These are phyloP conservation scores for Nymphaea colorata DNA, from an alignment of 164 flowering plant genomes.

Conservation along the genomic window DNA sequence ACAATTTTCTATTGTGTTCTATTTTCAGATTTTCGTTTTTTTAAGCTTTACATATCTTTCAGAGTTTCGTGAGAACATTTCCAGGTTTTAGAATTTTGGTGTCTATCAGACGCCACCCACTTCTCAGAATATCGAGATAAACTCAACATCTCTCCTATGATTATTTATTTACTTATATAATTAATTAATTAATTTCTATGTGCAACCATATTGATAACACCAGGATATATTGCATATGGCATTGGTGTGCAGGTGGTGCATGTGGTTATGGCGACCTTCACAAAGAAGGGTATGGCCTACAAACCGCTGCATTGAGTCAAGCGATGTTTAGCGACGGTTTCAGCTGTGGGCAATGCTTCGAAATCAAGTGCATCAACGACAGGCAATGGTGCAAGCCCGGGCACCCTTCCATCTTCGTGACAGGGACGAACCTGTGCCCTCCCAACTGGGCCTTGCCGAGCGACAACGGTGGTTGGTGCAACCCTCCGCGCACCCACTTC, in stretches of 20 bases:
- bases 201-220: too few relatives aligned
- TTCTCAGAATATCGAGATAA: too few relatives aligned
- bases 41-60: too few relatives aligned
- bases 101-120: too few relatives aligned
- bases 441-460: constrained; percentile 37
- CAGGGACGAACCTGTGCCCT: constrained; percentile 54
- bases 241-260: constrained; percentile 1
- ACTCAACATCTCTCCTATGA: too few relatives aligned
- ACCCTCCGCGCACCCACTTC: constrained; percentile 60
- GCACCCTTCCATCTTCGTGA: constrained; percentile 33
- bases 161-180: too few relatives aligned
- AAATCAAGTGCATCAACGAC: constrained; percentile 37
- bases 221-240: background rate
- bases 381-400: constrained; percentile 26
- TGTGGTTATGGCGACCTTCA: constrained; percentile 5
- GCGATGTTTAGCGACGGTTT: constrained; percentile 1
- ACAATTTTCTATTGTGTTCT: too few relatives aligned
- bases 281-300: background rate
- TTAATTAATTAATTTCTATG: too few relatives aligned
- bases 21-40: too few relatives aligned
- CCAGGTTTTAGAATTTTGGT: too few relatives aligned
- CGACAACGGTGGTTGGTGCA: constrained; percentile 43
- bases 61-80: too few relatives aligned
- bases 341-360: constrained; percentile 8
- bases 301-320: background rate